Evolutionary conservation across 345 rosid species (phyloP).

Genomic region (Populus deltoides): DNA sequence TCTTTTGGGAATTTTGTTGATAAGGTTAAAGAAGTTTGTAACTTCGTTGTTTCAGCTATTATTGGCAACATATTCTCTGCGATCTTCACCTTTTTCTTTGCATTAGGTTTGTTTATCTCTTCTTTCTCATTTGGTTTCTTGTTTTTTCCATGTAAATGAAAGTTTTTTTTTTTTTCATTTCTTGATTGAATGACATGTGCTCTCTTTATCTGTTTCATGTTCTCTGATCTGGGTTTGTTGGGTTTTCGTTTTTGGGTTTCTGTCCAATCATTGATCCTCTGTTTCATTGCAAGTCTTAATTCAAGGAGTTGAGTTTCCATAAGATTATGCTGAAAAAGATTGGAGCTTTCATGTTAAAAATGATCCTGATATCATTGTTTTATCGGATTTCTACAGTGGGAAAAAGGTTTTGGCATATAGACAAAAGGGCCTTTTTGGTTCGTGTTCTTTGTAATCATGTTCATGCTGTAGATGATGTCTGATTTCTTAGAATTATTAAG

Average conservation of each 20-base stretch:
- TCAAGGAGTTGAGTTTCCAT: not conserved
- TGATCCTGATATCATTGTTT: not conserved
- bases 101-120: conserved; percentile 57
- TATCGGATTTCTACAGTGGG: not conserved
- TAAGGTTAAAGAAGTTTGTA: conserved; percentile 57
- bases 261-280: not conserved
- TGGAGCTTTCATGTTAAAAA: not conserved
- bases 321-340: not conserved
- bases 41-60: conserved; percentile 69
- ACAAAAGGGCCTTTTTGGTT: not conserved
- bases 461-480: not conserved
- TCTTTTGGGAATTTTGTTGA: conserved; percentile 50
- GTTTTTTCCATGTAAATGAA: not conserved
- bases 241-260: conserved; percentile 6
- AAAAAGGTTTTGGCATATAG: not conserved
- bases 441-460: not conserved
- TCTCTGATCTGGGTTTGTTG: conserved; percentile 5
- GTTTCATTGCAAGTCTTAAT: not conserved
- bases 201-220: conserved; percentile 14
- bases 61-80: conserved; percentile 86
- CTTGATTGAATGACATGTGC: conserved; percentile 9
- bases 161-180: conserved; percentile 3
- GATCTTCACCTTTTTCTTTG: conserved; percentile 94
- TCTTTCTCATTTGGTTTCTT: not conserved
- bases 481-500: not conserved